These are phyloP conservation scores for Fomitiporia mediterranea DNA, from an alignment of 1,284 basidiomycete genomes.

Conservation along the genomic window DNA sequence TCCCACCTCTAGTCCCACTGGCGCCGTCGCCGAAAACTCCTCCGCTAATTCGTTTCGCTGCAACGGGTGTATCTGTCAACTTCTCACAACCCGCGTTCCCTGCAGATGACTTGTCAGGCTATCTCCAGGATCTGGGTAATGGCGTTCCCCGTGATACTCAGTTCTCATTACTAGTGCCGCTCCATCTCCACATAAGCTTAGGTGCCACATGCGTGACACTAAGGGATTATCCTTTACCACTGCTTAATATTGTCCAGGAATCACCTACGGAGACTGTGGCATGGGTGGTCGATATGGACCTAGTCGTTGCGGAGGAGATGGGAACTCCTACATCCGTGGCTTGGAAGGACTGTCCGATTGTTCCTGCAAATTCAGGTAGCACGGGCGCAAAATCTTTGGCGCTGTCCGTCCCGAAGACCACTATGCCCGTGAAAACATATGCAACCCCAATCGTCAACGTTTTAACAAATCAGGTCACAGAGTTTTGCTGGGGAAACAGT, in stretches of 20 bases:
- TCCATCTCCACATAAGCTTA: conserved; percentile 74
- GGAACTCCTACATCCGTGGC: conserved; percentile 67
- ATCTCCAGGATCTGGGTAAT: conserved; percentile 65
- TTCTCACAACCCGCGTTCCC: conserved; percentile 64
- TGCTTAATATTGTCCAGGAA: conserved; percentile 55
- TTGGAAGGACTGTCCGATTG: conserved; percentile 65
- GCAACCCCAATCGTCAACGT: conserved; percentile 73
- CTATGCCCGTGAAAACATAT: conserved; percentile 95
- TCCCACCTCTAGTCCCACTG: conserved; percentile 32
- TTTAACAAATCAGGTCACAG: conserved; percentile 60
- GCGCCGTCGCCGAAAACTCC: conserved; percentile 43
- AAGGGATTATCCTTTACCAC: conserved; percentile 78
- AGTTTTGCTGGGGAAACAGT: conserved; percentile 88
- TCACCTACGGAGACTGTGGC: conserved; percentile 37
- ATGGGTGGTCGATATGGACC: conserved; percentile 70
- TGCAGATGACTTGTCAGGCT: conserved; percentile 55
- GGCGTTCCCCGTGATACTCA: conserved; percentile 68
- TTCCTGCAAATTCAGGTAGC: conserved; percentile 49
- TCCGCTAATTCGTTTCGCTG: conserved; percentile 70
- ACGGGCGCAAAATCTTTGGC: conserved; percentile 53
- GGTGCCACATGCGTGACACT: conserved; percentile 60
- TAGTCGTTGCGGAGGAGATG: conserved; percentile 91
- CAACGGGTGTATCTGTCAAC: conserved; percentile 57
- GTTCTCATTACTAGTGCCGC: conserved; percentile 81
- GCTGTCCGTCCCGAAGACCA: conserved; percentile 81